phyloP scores from a whole-genome alignment of 1,139 yeast species.

The Hyphopichia burtonii region DNA sequence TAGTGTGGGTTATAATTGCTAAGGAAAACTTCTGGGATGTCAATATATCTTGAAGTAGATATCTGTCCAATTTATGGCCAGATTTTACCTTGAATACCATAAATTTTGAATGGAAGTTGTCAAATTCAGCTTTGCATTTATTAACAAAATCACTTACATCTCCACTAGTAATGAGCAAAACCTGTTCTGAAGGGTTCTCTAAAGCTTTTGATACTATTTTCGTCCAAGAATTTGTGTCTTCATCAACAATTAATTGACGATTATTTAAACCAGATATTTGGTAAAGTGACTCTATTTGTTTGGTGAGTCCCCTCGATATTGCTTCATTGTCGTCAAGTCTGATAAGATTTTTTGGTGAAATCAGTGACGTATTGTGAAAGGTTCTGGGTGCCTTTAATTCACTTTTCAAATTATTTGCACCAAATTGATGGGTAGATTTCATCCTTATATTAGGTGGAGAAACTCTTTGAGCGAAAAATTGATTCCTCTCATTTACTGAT shows the following conservation, averaged over 20 bases:
- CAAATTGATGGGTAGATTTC: background rate
- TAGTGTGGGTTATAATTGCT: slow-evolving; percentile 6
- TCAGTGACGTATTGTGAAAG: too few relatives aligned
- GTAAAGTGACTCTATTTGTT: background rate
- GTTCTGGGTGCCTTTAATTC: background rate
- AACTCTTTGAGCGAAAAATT: background rate
- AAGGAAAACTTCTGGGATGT: background rate
- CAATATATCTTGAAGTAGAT: background rate
- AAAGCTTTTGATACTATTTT: background rate
- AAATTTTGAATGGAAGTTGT: background rate
- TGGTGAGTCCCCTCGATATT: background rate
- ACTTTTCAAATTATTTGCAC: background rate
- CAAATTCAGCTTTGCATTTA: background rate
- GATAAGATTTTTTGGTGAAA: too few relatives aligned
- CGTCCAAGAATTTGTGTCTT: background rate
- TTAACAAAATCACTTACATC: background rate
- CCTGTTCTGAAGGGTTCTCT: background rate
- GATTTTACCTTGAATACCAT: background rate
- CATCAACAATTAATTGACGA: background rate
- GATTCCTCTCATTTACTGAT: slow-evolving; percentile 12
- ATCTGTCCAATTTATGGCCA: background rate
- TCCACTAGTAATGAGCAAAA: background rate
- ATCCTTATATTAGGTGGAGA: background rate
- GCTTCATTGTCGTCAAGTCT: too few relatives aligned
- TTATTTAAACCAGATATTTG: background rate